These are phyloP conservation scores for Mycena amicta DNA, from an alignment of 768 basidiomycete species.

Conservation along the genomic window DNA sequence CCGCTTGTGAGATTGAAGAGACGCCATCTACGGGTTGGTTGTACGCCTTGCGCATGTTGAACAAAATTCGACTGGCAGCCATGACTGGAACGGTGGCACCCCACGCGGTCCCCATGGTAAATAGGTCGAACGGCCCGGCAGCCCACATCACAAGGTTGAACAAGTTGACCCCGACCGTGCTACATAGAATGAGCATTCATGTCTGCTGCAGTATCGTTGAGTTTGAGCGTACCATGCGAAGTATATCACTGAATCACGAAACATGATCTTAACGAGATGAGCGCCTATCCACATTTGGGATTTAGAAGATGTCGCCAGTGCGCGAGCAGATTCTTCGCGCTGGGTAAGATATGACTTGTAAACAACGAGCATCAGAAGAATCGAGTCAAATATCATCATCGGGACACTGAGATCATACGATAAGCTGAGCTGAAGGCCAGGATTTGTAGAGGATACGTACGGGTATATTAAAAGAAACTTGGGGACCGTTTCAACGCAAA, in stretches of 20 bases:
- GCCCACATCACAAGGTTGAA: conserved; percentile 5
- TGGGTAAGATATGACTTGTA: conserved; percentile 7
- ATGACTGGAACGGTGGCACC: conserved; percentile 7
- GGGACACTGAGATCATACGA: conserved; percentile 1
- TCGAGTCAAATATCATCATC: conserved; percentile 7
- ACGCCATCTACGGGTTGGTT: not conserved
- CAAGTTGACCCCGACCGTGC: conserved; percentile 9
- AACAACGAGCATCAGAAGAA: conserved; percentile 4
- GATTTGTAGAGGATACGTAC: not conserved
- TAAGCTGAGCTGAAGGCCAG: not conserved
- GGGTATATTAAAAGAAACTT: conserved; percentile 4
- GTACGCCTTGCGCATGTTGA: conserved; percentile 5
- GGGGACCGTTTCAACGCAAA: conserved; percentile 4
- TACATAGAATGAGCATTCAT: not conserved
- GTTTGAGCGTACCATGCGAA: conserved; percentile 3
- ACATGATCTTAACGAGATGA: conserved; percentile 5
- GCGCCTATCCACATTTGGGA: not conserved
- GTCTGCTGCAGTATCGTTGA: not conserved
- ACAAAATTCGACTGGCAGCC: conserved; percentile 7
- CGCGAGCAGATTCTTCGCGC: not conserved
- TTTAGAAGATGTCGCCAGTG: not conserved
- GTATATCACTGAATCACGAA: conserved; percentile 11
- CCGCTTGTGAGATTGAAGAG: not conserved
- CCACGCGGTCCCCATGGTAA: conserved; percentile 8
- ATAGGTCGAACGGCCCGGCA: conserved; percentile 2